These are phyloP conservation scores for Juncus inflexus DNA, from an alignment of 176 grass and related monocot genomes.

Conservation along the genomic window DNA sequence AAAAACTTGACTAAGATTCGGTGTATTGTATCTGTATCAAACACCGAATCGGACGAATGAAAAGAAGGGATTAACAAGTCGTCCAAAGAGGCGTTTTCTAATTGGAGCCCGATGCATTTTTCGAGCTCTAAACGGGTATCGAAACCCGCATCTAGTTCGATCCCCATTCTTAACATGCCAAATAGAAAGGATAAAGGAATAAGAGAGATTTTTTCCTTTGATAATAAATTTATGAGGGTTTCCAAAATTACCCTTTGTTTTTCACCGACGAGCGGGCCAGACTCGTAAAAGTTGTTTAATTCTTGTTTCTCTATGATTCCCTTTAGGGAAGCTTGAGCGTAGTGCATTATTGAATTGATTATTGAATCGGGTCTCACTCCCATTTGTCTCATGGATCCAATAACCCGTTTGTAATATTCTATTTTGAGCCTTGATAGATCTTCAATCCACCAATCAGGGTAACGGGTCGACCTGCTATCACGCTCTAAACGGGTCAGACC, in stretches of 20 bases:
- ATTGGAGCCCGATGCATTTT: conserved; percentile 65
- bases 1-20: conserved; percentile 84
- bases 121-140: conserved; percentile 71
- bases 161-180: conserved; percentile 89
- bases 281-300: conserved; percentile 50
- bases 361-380: conserved; percentile 52
- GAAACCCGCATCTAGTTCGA: conserved; percentile 54
- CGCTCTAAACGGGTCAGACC: conserved; percentile 43
- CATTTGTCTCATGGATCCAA: conserved; percentile 42
- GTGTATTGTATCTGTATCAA: conserved; percentile 79
- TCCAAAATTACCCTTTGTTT: conserved; percentile 56
- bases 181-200: conserved; percentile 79
- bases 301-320: conserved; percentile 32
- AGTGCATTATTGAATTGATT: conserved; percentile 42
- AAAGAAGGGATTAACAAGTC: conserved; percentile 71
- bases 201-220: conserved; percentile 63
- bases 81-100: conserved; percentile 80
- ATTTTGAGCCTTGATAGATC: conserved; percentile 42
- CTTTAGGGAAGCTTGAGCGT: conserved; percentile 47
- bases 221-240: conserved; percentile 59
- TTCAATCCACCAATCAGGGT: conserved; percentile 54
- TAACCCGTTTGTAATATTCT: conserved; percentile 46
- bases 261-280: conserved; percentile 55
- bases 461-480: conserved; percentile 29
- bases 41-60: conserved; percentile 75